Evolutionary conservation across 2,329 filamentous ascomycete genomes (phyloP), one percentile per base, ranked within the genome.

Genomic region (Aspergillus sp.): DNA sequence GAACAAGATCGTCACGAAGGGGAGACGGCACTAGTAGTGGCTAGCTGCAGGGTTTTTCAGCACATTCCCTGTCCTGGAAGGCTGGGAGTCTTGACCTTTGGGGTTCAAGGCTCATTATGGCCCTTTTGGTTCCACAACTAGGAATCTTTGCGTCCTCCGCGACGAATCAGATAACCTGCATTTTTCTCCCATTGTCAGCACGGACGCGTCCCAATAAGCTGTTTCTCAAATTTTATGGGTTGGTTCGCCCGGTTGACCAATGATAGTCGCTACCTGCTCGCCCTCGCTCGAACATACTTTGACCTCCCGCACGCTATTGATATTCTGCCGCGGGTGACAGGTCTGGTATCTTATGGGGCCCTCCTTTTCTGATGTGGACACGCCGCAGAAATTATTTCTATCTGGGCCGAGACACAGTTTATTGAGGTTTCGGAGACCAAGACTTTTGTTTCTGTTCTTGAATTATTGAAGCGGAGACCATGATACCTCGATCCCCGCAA

Each of bases 251-350:
- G 30, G 45, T 55, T 45, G 48, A 30, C 57, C 56, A 63, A 60
- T 60, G 22, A 33, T 22, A 40, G 15, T 37, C 37, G 34, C 45
- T 17, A 37, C 52, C 41, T 33, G 41, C 53, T 59, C 57, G 57
- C 37, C 52, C 51, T 53, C 52, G 54, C 62, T 56, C 54, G 27
- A 24, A 55, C 59, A 62, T 65, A 53, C 54, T 57, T 59, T 42
- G 49, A 49, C 54, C 54, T 51, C 52, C 41, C 42, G 24, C 30
- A 17, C 24, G 51, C 40, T 50, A 55, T 50, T 54, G 45, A 48
- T 50, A 46, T 52, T 33, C 53, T 48, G 46, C 45, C 52, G 46
- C 30, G 51, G 56, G 30, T 71, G 70, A 72, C 67, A 71, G 63
- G 65, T 72, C 68, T 17, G 59, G 64, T 64, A 61, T n/a, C 42